Evolutionary conservation across 1,284 basidiomycete genomes (phyloP), one percentile per base, ranked within the genome.

Genomic region (Puccinia hordei): DNA sequence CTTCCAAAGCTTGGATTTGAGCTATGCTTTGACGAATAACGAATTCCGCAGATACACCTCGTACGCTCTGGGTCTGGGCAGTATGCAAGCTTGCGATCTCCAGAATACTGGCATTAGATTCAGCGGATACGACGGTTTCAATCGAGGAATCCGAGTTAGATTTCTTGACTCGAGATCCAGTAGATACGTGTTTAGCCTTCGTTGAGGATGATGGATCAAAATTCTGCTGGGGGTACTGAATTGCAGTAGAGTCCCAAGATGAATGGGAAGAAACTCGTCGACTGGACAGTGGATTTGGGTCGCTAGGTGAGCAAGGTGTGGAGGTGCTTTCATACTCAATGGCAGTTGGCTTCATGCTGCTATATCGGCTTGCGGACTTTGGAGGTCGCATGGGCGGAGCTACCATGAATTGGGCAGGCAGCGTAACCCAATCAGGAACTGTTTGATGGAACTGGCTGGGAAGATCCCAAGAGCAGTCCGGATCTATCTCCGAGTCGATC

Each of bases 261-360:
- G 49, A 53, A 17, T 68, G 30, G 24, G 51, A 30, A 35, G 63
- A 49, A 44, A n/a, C 35, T 66, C 74, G 17, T 13, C 49, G n/a
- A 24, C 30, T 44, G 53, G 55, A 51, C 41, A 79, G 46, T 30
- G 51, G 65, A 61, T n/a, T 73, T 24, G 76, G 38, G 30, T 79
- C 66, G 33, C 55, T 13, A 2, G 76, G 76, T 27, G 76, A 79
- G 27, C 63, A 79, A 61, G 76, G 76, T 17, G 66, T 71, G 10
- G 76, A 79, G 10, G 76, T 72, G 22, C 76, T 79, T 72, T 79
- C 76, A 55, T 61, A 79, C 44, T 79, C 76, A 44, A 79, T 79
- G 33, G 76, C 51, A 24, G 69, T 24, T 30, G 65, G 35, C 53
- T 72, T 79, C n/a, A 33, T 59, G n/a, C 66, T 68, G 41, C 55